Base-by-base conservation (phyloP, 2,329 filamentous ascomycete genomes). In the Colletotrichum horii region DNA sequence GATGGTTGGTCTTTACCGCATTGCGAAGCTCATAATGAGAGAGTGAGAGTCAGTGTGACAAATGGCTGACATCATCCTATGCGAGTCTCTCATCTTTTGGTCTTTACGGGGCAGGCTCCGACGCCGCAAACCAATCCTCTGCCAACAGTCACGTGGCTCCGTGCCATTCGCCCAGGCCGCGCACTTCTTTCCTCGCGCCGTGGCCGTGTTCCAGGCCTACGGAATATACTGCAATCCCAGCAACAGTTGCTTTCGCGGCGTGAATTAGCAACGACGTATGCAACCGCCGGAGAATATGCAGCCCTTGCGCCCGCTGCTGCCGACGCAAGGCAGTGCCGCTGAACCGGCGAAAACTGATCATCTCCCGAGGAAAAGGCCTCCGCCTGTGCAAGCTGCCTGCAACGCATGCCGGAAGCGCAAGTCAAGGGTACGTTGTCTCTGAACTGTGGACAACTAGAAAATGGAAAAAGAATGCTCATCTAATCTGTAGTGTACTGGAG, bases 361-460 rank as follows among this genome's bases (percentile, higher is more conserved):
- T 32, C 56, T 30, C 26, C 26, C 56, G 0, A 60, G 3, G 16
- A 32, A n/a, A 26, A 60, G 28, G 16, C 28, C 26, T 28, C 6
- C n/a, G 19, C 52, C 7, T 2, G 52, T 56, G 22, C 24, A 24
- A 24, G 38, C 38, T 28, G 64, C 64, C 8, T 48, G 61, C 14
- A 38, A 36, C 36, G 34, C 30, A 11, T 64, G 61, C 36, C 61
- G 61, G 26, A 66, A 66, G 62, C 24, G 28, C 62, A 52, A 66
- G 8, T 28, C 24, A 15, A 66, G n/a, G 11, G 62, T 66, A 52
- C 30, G 8, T 56, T n/a, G 26, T 30, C 56, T 26, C 56, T 60
- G 26, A n/a, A 1, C 4, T 26, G 9, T 6, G 9, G 3, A 7
- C n/a, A 6, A 4, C 56, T 15, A 16, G 2, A 28, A 9, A 30